Percentiles rank a stretch among this genome's conserved stretches.
phyloP scores from a whole-genome alignment of 2,329 filamentous ascomycete species.

The Pseudogymnoascus sp. region DNA sequence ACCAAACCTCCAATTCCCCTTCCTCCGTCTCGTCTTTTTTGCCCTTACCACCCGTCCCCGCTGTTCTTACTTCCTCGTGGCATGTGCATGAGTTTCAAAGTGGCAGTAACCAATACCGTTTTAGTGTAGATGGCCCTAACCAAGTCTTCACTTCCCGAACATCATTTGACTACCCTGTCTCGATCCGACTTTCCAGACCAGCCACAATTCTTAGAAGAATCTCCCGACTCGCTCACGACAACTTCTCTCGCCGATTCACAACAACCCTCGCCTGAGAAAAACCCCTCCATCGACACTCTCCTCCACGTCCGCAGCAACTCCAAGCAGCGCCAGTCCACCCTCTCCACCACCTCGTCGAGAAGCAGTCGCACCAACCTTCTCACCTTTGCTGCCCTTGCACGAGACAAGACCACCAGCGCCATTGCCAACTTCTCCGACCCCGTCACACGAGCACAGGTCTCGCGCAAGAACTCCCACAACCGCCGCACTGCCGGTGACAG shows the following conservation, averaged over 20 bases:
- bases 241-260: not conserved
- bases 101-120: constrained; percentile 6
- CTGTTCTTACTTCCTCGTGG: not conserved
- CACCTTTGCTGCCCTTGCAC: constrained; percentile 25
- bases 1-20: not conserved
- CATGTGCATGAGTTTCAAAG: not conserved
- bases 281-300: constrained; percentile 9
- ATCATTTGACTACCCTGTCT: not conserved
- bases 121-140: constrained; percentile 11
- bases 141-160: constrained; percentile 8
- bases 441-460: not conserved
- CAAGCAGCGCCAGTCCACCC: constrained; percentile 23
- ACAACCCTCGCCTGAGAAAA: not conserved
- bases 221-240: not conserved
- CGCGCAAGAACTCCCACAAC: not conserved
- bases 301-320: constrained; percentile 6
- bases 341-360: constrained; percentile 19
- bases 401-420: constrained; percentile 26
- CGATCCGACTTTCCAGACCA: not conserved
- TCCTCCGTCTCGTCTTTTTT: not conserved
- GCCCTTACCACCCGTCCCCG: not conserved
- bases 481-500: not conserved
- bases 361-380: constrained; percentile 22
- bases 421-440: constrained; percentile 23
- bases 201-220: not conserved